phyloP scores from a whole-genome alignment of 352 stramenopile genomes.

The Hyaloperonospora arabidopsidis region DNA sequence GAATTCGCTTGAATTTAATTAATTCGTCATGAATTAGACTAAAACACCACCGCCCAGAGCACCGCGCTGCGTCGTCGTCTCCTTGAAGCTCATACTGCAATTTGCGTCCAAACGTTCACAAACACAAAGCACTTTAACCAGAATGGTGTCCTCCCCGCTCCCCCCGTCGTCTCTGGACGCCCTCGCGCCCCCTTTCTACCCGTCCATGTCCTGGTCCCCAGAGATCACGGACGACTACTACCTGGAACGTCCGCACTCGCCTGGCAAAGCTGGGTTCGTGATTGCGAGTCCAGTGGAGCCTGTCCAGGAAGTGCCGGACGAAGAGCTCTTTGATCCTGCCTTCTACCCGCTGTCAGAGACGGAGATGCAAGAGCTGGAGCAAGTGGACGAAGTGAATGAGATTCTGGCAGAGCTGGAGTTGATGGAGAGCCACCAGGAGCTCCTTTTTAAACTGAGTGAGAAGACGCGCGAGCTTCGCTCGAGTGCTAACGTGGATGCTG shows the following conservation, averaged over 20 bases:
- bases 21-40: slow-evolving; percentile 4
- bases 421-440: slow-evolving; percentile 70
- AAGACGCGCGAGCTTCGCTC: slow-evolving; percentile 49
- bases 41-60: neutral
- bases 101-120: slow-evolving; percentile 18
- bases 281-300: slow-evolving; percentile 48
- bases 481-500: slow-evolving; percentile 45
- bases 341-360: slow-evolving; percentile 49
- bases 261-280: slow-evolving; percentile 52
- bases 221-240: slow-evolving; percentile 63
- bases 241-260: slow-evolving; percentile 46
- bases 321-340: slow-evolving; percentile 69
- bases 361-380: slow-evolving; percentile 61
- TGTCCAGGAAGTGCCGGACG: slow-evolving; percentile 53
- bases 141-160: slow-evolving; percentile 34
- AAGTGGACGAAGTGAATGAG: slow-evolving; percentile 75
- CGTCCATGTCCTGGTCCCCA: slow-evolving; percentile 48
- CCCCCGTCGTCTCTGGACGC: slow-evolving; percentile 42
- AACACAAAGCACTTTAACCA: neutral
- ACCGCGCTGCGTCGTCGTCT: slow-evolving; percentile 2
- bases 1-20: neutral
- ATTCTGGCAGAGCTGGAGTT: slow-evolving; percentile 71
- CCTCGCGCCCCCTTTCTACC: slow-evolving; percentile 51
- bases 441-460: slow-evolving; percentile 49
- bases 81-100: slow-evolving; percentile 25